These are phyloP conservation scores for Talaromyces liani DNA, from an alignment of 495 filamentous ascomycete species.

Conservation along the genomic window DNA sequence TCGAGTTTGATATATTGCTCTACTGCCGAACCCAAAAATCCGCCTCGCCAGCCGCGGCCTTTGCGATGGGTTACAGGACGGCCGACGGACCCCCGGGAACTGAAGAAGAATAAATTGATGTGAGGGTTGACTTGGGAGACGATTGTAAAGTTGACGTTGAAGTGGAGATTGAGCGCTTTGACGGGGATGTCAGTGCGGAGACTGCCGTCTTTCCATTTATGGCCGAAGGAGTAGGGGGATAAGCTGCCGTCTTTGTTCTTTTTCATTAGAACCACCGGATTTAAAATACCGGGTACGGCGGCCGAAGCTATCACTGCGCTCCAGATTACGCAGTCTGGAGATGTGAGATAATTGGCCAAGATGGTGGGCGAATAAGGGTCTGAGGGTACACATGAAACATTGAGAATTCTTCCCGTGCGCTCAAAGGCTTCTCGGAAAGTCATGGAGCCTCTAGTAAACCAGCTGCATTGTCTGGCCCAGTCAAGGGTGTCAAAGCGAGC, in stretches of 20 bases:
- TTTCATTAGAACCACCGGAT: constrained; percentile 95
- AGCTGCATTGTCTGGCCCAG: constrained; percentile 80
- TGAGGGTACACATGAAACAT: constrained; percentile 93
- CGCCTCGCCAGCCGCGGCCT: constrained; percentile 92
- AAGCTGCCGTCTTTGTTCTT: constrained; percentile 72
- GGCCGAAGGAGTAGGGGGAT: constrained; percentile 81
- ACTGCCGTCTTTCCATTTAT: constrained; percentile 97
- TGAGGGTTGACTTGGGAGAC: constrained; percentile 97
- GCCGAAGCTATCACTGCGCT: constrained; percentile 92
- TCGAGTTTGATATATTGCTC: constrained; percentile 96
- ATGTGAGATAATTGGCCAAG: constrained; percentile 86
- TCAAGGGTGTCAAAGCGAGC: constrained; percentile 89
- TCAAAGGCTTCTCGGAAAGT: constrained; percentile 95
- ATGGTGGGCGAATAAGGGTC: constrained; percentile 92
- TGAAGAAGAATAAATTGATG: constrained; percentile 98
- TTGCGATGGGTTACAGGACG: constrained; percentile 89
- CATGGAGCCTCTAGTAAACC: constrained; percentile 83
- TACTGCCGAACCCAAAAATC: constrained; percentile 82
- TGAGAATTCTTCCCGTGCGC: constrained; percentile 87
- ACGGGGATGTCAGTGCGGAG: constrained; percentile 93
- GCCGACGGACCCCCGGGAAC: constrained; percentile 81
- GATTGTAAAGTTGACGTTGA: constrained; percentile 96
- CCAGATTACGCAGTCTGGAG: constrained; percentile 97
- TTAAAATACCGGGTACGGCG: constrained; percentile 91
- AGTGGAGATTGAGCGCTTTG: constrained; percentile 86